Conservation (phyloP, 208 protist species). For the Tritrichomonas foetus region DNA sequence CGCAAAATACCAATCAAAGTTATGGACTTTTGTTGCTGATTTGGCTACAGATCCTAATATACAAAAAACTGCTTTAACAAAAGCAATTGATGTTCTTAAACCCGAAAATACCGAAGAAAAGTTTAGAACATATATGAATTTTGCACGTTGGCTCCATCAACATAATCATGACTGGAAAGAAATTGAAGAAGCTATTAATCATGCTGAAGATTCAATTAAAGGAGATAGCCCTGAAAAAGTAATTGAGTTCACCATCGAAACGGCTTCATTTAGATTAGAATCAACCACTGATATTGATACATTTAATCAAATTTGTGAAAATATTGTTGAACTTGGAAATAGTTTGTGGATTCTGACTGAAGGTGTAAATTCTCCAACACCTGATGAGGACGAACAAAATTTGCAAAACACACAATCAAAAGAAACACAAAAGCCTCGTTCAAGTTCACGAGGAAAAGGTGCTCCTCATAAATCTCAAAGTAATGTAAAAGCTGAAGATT, state of each 20-base stretch:
- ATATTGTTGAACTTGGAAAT: background rate
- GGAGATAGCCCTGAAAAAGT: background rate
- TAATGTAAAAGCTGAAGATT: background rate
- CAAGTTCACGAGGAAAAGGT: background rate
- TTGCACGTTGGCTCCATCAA: background rate
- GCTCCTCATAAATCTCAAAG: background rate
- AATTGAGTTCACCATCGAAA: background rate
- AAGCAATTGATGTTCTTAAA: background rate
- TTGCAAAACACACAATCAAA: background rate
- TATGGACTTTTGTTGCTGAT: conserved; percentile 30
- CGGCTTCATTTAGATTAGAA: background rate
- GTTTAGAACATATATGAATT: background rate
- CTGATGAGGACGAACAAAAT: background rate
- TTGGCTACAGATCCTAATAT: background rate
- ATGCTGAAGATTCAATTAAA: background rate
- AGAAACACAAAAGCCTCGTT: background rate
- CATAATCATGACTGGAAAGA: background rate
- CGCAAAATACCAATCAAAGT: background rate
- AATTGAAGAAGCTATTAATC: background rate
- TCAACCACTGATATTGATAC: background rate
- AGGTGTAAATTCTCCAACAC: background rate
- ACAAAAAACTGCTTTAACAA: background rate
- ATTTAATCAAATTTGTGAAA: background rate
- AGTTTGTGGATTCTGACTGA: background rate
- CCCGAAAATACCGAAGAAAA: background rate